phyloP scores from a whole-genome alignment of 2,329 filamentous ascomycete species.

The Calonectria multiphialidica region DNA sequence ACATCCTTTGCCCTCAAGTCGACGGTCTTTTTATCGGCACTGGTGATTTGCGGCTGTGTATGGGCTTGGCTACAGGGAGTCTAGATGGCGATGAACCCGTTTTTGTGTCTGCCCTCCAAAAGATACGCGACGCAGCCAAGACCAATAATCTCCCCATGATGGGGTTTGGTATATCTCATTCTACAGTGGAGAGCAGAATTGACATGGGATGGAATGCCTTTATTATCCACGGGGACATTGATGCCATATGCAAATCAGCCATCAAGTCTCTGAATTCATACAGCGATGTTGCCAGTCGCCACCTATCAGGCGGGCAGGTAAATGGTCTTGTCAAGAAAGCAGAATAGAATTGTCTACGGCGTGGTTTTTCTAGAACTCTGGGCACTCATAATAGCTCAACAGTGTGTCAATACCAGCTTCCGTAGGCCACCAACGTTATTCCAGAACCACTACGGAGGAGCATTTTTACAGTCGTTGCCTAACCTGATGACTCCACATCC shows the following conservation, averaged over 20 bases:
- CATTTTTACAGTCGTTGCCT: too few relatives aligned
- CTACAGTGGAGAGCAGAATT: conserved; percentile 18
- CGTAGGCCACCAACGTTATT: background rate
- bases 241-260: conserved; percentile 5
- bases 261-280: background rate
- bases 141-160: conserved; percentile 13
- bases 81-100: background rate
- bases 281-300: background rate
- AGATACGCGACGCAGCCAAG: background rate
- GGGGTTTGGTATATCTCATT: conserved; percentile 21
- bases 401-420: background rate
- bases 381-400: background rate
- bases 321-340: background rate
- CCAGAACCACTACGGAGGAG: background rate
- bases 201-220: conserved; percentile 24
- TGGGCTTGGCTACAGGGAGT: background rate
- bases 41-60: background rate
- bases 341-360: background rate
- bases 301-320: background rate
- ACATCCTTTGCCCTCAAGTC: background rate
- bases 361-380: background rate
- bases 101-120: background rate
- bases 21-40: background rate
- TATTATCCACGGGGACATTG: conserved; percentile 21
- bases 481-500: background rate